Conservation (phyloP, 306 rosid species). For the Cicer arietinum region DNA sequence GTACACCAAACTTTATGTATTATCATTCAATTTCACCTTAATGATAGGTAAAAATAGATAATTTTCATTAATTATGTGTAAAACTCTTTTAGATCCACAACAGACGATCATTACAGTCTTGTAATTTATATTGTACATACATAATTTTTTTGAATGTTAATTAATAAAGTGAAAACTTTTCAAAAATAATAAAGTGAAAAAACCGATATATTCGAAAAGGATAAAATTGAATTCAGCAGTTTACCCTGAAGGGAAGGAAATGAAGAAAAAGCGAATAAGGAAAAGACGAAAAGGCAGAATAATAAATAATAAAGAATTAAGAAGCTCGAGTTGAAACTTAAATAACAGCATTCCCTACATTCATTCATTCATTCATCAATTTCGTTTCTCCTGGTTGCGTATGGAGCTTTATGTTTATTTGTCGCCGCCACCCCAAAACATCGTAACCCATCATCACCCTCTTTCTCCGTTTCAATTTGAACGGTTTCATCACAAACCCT, state of each 20-base stretch:
- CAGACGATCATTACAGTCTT: no score
- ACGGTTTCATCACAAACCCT: slow-evolving; percentile 40
- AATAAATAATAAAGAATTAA: not conserved
- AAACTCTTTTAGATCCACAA: no score
- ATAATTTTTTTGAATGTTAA: no score
- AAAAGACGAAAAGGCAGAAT: slow-evolving; percentile 14
- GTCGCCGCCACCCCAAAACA: slow-evolving; percentile 36
- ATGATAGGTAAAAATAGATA: no score
- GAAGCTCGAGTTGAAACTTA: slow-evolving; percentile 8
- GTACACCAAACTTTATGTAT: no score
- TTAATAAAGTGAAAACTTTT: no score
- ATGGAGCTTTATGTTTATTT: slow-evolving; percentile 47
- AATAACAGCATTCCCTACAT: not conserved
- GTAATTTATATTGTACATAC: no score
- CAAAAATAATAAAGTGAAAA: not conserved
- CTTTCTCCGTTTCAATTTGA: slow-evolving; percentile 23
- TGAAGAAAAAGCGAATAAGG: slow-evolving; percentile 22
- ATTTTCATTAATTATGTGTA: no score
- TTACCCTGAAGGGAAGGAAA: not conserved
- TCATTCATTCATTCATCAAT: not conserved
- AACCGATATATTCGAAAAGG: not conserved
- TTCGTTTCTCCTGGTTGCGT: slow-evolving; percentile 19
- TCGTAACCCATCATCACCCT: not conserved
- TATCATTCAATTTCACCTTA: no score
- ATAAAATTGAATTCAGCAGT: not conserved